Percentiles rank a stretch among this genome's conserved stretches.
These are phyloP conservation scores for Ogataea naganishii DNA, from an alignment of 805 yeast genomes.

Conservation along the genomic window DNA sequence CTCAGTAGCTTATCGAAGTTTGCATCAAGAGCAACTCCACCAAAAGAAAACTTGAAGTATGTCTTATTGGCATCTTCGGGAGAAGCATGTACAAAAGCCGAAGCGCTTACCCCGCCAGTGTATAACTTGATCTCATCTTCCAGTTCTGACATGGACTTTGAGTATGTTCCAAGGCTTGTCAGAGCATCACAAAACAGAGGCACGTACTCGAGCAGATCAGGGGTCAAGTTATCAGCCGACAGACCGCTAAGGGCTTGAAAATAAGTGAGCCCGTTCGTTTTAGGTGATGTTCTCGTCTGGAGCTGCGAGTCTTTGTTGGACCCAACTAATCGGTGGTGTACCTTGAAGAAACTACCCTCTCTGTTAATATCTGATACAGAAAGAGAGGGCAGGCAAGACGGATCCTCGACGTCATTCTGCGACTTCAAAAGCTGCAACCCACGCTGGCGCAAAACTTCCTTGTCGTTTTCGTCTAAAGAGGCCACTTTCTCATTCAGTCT, in stretches of 20 bases:
- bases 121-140: slow-evolving; percentile 76
- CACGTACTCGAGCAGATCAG: slow-evolving; percentile 54
- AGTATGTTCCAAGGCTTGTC: slow-evolving; percentile 77
- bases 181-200: slow-evolving; percentile 74
- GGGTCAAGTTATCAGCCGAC: slow-evolving; percentile 40
- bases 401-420: slow-evolving; percentile 64
- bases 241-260: slow-evolving; percentile 59
- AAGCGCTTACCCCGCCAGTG: slow-evolving; percentile 81
- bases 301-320: slow-evolving; percentile 8
- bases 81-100: slow-evolving; percentile 45
- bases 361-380: slow-evolving; percentile 64
- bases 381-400: slow-evolving; percentile 74
- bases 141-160: slow-evolving; percentile 63
- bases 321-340: slow-evolving; percentile 23
- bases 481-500: slow-evolving; percentile 38
- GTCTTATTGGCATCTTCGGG: slow-evolving; percentile 41
- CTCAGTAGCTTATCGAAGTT: slow-evolving; percentile 54
- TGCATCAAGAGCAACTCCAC: slow-evolving; percentile 63
- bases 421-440: slow-evolving; percentile 52
- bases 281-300: slow-evolving; percentile 24
- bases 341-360: slow-evolving; percentile 31
- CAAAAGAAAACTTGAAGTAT: slow-evolving; percentile 43
- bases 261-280: slow-evolving; percentile 76
- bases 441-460: slow-evolving; percentile 44
- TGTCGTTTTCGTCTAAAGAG: slow-evolving; percentile 45